Percentiles rank a stretch among this genome's conserved stretches.
Conservation (phyloP, 208 protist genomes). For the Trichomonas tenax region DNA sequence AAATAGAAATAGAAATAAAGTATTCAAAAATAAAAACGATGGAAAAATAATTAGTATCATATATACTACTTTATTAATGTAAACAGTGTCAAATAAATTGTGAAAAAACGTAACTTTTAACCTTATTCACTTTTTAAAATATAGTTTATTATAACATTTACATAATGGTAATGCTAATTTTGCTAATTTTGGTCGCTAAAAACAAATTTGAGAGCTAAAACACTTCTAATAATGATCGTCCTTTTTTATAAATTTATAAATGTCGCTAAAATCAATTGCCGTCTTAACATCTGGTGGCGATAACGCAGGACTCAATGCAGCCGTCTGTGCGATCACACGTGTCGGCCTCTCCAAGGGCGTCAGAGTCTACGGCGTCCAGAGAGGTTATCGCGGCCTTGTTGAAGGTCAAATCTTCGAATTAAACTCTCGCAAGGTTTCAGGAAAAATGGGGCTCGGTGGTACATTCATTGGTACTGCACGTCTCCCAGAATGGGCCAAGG, state of each 20-base stretch:
- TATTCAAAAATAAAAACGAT: too few species aligned
- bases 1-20: too few species aligned
- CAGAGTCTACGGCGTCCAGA: not conserved
- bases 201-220: too few species aligned
- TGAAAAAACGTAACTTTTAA: too few species aligned
- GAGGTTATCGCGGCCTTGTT: not conserved
- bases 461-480: constrained; percentile 2
- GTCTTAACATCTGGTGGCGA: not conserved
- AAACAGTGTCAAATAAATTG: too few species aligned
- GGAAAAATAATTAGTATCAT: too few species aligned
- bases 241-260: not conserved
- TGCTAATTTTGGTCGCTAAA: too few species aligned
- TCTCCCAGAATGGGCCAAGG: not conserved
- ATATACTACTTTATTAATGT: too few species aligned
- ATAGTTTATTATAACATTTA: too few species aligned
- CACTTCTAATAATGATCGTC: too few species aligned
- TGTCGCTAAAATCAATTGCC: not conserved
- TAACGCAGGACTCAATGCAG: constrained; percentile 2
- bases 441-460: not conserved
- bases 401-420: not conserved
- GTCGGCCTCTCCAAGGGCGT: not conserved
- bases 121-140: too few species aligned
- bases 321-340: not conserved
- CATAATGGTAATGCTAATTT: too few species aligned
- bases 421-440: not conserved